Evolutionary conservation across 2,329 filamentous ascomycete genomes (phyloP).

Genomic region (Xylariaceae sp.): DNA sequence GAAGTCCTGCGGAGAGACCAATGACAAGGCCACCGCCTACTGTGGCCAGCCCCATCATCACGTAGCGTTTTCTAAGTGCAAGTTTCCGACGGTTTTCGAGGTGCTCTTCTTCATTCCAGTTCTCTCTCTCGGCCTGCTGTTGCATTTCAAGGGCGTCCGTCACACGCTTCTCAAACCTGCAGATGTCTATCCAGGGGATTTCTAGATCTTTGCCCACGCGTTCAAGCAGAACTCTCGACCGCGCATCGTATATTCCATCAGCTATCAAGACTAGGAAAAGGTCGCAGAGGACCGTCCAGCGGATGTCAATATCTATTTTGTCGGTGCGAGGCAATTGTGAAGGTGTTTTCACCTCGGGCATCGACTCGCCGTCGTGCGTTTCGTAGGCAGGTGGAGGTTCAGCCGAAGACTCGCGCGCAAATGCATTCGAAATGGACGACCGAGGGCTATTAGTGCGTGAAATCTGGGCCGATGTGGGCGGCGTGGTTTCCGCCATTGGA

Average conservation of each 20-base stretch:
- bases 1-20: constrained; percentile 84
- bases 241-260: constrained; percentile 89
- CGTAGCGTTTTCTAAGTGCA: constrained; percentile 77
- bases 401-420: constrained; percentile 45
- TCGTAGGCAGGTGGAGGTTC: constrained; percentile 59
- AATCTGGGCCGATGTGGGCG: constrained; percentile 22
- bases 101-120: constrained; percentile 96
- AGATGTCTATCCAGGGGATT: constrained; percentile 89
- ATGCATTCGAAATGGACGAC: constrained; percentile 27
- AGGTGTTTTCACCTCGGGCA: constrained; percentile 77
- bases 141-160: constrained; percentile 98
- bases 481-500: constrained; percentile 61
- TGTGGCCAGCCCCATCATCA: constrained; percentile 95
- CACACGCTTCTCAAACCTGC: constrained; percentile 93
- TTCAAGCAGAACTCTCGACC: constrained; percentile 82
- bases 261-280: constrained; percentile 93
- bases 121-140: constrained; percentile 88
- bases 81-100: constrained; percentile 81
- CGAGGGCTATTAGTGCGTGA: constrained; percentile 27
- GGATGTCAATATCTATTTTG: constrained; percentile 90
- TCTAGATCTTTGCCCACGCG: constrained; percentile 76
- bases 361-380: constrained; percentile 63
- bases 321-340: constrained; percentile 77
- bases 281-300: constrained; percentile 96
- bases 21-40: constrained; percentile 95